Evolutionary conservation across 139 green algal species (phyloP).

Genomic region (Volvox reticuliferus): DNA sequence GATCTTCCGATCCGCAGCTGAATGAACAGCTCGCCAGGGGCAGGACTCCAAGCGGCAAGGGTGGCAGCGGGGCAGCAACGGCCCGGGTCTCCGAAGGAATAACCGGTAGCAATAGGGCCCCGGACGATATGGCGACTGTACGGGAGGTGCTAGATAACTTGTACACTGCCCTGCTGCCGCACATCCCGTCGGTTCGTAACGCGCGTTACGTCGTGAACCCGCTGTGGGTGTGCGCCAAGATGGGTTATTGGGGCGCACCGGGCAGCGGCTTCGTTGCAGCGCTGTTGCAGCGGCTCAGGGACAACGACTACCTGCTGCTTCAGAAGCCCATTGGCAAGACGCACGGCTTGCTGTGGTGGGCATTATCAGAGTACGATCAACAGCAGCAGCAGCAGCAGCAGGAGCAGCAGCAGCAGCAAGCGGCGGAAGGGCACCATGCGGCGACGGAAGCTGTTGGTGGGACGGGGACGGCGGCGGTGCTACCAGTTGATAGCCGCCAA

Average conservation of each 20-base stretch:
- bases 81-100: no score
- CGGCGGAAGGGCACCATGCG: background rate
- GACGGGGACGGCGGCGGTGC: no score
- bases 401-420: background rate
- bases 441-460: background rate
- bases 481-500: no score
- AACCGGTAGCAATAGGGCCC: no score
- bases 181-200: background rate
- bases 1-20: no score
- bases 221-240: conserved; percentile 38
- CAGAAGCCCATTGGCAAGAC: background rate
- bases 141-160: background rate
- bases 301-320: background rate
- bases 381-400: background rate
- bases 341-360: conserved; percentile 31
- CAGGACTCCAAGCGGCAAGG: no score
- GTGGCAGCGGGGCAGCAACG: no score
- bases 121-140: background rate
- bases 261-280: background rate
- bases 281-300: conserved; percentile 5
- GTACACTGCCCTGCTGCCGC: background rate
- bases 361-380: background rate
- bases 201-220: conserved; percentile 20
- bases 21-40: no score
- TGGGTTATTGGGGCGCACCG: background rate